Conservation (phyloP, 345 rosid species). For the Nephelium lappaceum region DNA sequence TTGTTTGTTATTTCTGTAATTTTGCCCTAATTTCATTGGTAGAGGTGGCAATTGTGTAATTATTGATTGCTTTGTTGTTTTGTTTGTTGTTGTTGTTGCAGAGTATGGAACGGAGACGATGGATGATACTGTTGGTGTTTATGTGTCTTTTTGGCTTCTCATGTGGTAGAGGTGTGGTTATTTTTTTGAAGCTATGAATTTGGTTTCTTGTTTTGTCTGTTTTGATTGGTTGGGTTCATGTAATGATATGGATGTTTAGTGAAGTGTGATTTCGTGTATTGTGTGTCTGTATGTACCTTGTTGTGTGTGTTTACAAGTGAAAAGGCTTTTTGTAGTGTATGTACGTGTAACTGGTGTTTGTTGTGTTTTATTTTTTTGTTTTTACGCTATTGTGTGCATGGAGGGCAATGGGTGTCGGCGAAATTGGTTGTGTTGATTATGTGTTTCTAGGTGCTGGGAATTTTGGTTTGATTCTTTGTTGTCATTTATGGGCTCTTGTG, state of each 20-base stretch:
- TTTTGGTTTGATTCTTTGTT: not conserved
- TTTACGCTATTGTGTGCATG: too few relatives aligned
- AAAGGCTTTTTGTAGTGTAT: not conserved
- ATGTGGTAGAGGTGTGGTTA: slow-evolving; percentile 45
- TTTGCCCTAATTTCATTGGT: not conserved
- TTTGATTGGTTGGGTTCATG: not conserved
- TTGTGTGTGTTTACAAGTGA: not conserved
- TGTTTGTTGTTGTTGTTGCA: slow-evolving; percentile 19
- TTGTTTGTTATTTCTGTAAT: not conserved
- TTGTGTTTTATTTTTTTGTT: not conserved
- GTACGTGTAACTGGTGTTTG: not conserved
- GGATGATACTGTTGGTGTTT: slow-evolving; percentile 37
- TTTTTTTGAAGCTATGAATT: slow-evolving; percentile 4
- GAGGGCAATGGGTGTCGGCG: not conserved
- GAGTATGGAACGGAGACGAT: slow-evolving; percentile 49
- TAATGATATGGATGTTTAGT: not conserved
- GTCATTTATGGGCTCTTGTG: not conserved
- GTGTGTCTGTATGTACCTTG: not conserved
- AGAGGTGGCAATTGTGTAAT: not conserved
- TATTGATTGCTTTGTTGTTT: not conserved
- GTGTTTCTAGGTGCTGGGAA: not conserved
- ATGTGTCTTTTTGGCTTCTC: slow-evolving; percentile 36
- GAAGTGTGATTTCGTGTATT: not conserved
- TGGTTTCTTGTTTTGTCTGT: not conserved
- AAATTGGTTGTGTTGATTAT: not conserved